Percentiles rank a stretch among this genome's conserved stretches.
Conservation (phyloP, 768 basidiomycete genomes). For the Collybia mongolica region DNA sequence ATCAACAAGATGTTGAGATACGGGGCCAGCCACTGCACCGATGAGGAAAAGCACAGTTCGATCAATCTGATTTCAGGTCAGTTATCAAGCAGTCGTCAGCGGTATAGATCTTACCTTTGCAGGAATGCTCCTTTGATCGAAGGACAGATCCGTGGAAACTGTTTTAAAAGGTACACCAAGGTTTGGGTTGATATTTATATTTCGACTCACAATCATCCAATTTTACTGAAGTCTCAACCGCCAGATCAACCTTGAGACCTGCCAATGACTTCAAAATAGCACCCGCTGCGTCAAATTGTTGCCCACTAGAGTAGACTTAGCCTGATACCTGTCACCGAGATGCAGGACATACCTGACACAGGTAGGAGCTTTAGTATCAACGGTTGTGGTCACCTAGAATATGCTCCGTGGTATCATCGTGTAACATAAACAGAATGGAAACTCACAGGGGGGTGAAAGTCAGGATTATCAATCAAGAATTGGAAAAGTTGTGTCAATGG, state of each 20-base stretch:
- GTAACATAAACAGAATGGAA: conserved; percentile 3
- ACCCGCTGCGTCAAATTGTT: conserved; percentile 58
- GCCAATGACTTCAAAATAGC: conserved; percentile 65
- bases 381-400: conserved; percentile 49
- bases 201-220: conserved; percentile 62
- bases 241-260: conserved; percentile 57
- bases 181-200: not conserved
- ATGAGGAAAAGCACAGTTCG: conserved; percentile 62
- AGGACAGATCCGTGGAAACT: conserved; percentile 57
- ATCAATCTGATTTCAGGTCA: conserved; percentile 46
- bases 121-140: conserved; percentile 55
- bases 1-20: conserved; percentile 65
- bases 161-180: not conserved
- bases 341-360: conserved; percentile 50
- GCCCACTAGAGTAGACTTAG: conserved; percentile 41
- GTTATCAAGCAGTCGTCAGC: not conserved
- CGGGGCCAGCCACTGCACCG: conserved; percentile 67
- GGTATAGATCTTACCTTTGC: conserved; percentile 39
- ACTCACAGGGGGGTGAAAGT: conserved; percentile 49
- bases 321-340: not conserved
- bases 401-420: not conserved
- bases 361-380: conserved; percentile 50
- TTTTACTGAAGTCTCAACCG: conserved; percentile 49
- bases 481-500: conserved; percentile 55
- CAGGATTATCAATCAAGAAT: conserved; percentile 48